Percentiles rank a stretch among this genome's conserved stretches.
Evolutionary conservation across 345 rosid species (phyloP).

Genomic region (Dipteronia sinensis): DNA sequence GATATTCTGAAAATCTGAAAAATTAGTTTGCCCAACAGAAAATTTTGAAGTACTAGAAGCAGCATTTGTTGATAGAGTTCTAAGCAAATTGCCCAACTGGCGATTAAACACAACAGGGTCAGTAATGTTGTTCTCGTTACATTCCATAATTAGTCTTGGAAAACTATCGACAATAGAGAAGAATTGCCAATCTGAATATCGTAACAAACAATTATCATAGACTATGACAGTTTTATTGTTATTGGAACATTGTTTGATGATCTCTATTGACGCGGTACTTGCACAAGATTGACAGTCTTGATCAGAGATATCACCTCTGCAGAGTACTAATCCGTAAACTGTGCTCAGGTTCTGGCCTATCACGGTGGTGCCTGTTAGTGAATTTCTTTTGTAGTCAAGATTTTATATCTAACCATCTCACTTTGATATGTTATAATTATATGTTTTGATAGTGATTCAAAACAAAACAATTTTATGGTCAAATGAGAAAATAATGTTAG

Average conservation of each 20-base stretch:
- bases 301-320: slow-evolving; percentile 27
- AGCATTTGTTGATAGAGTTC: slow-evolving; percentile 23
- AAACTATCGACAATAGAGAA: slow-evolving; percentile 19
- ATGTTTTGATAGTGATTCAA: background rate
- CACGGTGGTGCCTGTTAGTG: slow-evolving; percentile 9
- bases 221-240: slow-evolving; percentile 31
- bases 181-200: slow-evolving; percentile 31
- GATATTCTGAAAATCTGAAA: slow-evolving; percentile 10
- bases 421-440: too few relatives aligned
- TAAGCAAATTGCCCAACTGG: slow-evolving; percentile 25
- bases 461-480: background rate
- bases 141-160: fast-evolving
- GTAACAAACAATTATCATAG: slow-evolving; percentile 25
- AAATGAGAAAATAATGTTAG: too few relatives aligned
- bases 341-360: slow-evolving; percentile 15
- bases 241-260: slow-evolving; percentile 26
- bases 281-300: slow-evolving; percentile 36
- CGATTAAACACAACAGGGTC: slow-evolving; percentile 19
- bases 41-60: slow-evolving; percentile 31
- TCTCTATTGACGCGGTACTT: slow-evolving; percentile 4
- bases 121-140: background rate
- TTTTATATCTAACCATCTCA: background rate
- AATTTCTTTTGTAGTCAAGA: background rate
- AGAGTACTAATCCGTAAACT: slow-evolving; percentile 33
- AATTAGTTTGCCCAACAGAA: slow-evolving; percentile 20